Evolutionary conservation across 2,329 filamentous ascomycete genomes (phyloP).

Genomic region (Trichoderma sp.): DNA sequence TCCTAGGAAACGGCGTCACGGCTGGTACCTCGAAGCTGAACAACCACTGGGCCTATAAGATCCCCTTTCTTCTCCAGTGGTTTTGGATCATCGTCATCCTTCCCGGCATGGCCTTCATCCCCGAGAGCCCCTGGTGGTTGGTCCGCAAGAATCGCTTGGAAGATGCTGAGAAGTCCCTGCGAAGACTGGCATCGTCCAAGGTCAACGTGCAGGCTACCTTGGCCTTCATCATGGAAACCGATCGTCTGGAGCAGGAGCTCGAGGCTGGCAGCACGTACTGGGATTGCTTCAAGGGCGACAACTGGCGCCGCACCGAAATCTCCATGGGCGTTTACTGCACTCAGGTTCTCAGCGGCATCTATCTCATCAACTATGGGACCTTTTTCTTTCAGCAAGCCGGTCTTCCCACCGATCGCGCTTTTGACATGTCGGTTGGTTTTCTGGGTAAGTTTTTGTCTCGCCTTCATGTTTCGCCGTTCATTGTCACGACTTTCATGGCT

Average conservation of each 20-base stretch:
- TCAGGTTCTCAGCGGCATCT: constrained; percentile 46
- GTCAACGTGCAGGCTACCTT: constrained; percentile 41
- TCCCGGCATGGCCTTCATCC: constrained; percentile 6
- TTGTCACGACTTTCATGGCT: constrained; percentile 45
- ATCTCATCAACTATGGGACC: constrained; percentile 48
- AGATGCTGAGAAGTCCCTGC: constrained; percentile 36
- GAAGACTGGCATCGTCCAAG: constrained; percentile 49
- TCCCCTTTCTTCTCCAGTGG: constrained; percentile 39
- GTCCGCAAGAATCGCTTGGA: constrained; percentile 31
- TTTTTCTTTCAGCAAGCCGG: constrained; percentile 53
- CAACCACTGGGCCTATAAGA: constrained; percentile 61
- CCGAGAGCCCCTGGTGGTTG: constrained; percentile 20
- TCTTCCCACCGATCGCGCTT: constrained; percentile 43
- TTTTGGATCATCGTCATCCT: constrained; percentile 13
- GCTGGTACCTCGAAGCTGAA: constrained; percentile 28
- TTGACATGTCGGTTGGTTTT: constrained; percentile 45
- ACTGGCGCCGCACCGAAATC: constrained; percentile 52
- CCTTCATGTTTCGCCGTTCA: background rate
- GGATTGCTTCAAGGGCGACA: constrained; percentile 53
- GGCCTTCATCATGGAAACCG: constrained; percentile 69
- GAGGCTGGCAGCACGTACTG: constrained; percentile 45
- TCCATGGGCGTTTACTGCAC: constrained; percentile 47
- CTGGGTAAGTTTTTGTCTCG: constrained; percentile 26
- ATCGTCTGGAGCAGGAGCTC: constrained; percentile 47
- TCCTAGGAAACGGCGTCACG: constrained; percentile 36